phyloP scores from a whole-genome alignment of 2,329 filamentous ascomycete genomes.

The Hypoxylon sp. region DNA sequence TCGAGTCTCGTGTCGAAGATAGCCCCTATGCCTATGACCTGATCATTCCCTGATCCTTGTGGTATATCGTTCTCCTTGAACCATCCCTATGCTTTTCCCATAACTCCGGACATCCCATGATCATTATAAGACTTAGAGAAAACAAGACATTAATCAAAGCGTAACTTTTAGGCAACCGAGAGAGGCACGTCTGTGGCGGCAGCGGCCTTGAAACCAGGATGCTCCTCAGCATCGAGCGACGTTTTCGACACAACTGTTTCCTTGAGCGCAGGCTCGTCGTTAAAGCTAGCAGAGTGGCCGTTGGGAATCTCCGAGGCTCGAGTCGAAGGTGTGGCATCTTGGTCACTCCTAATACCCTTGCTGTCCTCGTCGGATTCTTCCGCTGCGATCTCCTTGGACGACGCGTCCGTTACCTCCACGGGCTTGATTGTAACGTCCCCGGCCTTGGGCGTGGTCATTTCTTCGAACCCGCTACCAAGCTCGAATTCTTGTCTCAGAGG shows the following conservation, averaged over 20 bases:
- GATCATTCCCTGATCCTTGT: conserved; percentile 34
- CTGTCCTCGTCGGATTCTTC: neutral
- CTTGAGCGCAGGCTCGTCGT: conserved; percentile 25
- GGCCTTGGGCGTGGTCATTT: conserved; percentile 37
- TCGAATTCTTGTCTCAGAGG: conserved; percentile 60
- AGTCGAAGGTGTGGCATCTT: conserved; percentile 15
- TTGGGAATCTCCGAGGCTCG: conserved; percentile 9
- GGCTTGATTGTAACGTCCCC: conserved; percentile 19
- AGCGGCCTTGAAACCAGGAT: conserved; percentile 20
- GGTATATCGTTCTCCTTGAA: conserved; percentile 36
- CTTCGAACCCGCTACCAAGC: conserved; percentile 34
- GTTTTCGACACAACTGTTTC: conserved; percentile 13
- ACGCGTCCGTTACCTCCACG: conserved; percentile 3
- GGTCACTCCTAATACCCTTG: neutral
- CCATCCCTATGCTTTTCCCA: conserved; percentile 29
- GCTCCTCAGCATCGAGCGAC: conserved; percentile 22
- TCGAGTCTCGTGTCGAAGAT: conserved; percentile 24
- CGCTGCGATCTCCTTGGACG: neutral
- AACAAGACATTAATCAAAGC: conserved; percentile 13
- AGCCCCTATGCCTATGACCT: conserved; percentile 34
- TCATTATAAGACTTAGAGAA: conserved; percentile 31
- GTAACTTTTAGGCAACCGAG: conserved; percentile 32
- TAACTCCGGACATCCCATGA: conserved; percentile 37
- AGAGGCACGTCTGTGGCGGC: conserved; percentile 28
- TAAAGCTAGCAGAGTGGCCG: conserved; percentile 13